phyloP scores from a whole-genome alignment of 129 eudicot species.

The Flaveria linearis region DNA sequence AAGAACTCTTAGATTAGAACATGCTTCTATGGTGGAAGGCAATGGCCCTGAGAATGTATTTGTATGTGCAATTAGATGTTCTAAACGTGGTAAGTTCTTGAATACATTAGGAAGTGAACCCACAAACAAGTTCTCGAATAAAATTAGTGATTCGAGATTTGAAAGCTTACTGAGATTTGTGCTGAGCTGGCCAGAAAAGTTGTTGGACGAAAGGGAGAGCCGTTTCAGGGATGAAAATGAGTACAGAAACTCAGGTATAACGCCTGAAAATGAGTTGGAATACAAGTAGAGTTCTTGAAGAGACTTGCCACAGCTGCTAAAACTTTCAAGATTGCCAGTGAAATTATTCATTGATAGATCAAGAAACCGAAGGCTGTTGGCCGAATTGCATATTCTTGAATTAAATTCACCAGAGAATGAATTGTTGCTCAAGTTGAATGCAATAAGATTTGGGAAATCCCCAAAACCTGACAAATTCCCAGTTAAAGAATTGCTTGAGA shows the following conservation, averaged over 20 bases:
- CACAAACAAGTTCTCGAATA: conserved; percentile 54
- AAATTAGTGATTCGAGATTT: conserved; percentile 49
- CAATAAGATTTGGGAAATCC: conserved; percentile 60
- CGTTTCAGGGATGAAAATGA: conserved; percentile 54
- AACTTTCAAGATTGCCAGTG: conserved; percentile 60
- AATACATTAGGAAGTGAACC: conserved; percentile 85
- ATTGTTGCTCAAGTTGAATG: conserved; percentile 73
- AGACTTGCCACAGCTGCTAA: conserved; percentile 53
- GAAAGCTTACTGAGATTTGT: conserved; percentile 70
- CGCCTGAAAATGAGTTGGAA: conserved; percentile 62
- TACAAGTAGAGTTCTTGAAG: conserved; percentile 61
- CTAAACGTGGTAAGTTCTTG: conserved; percentile 51
- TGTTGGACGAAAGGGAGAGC: conserved; percentile 65
- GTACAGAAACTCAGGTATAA: conserved; percentile 67
- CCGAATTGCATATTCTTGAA: conserved; percentile 48
- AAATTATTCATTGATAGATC: conserved; percentile 75
- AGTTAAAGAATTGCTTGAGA: conserved; percentile 69
- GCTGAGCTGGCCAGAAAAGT: conserved; percentile 74
- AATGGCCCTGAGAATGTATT: conserved; percentile 72
- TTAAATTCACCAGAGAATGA: conserved; percentile 54
- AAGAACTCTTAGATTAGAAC: conserved; percentile 56
- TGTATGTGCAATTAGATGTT: conserved; percentile 59
- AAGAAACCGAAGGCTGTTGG: conserved; percentile 52
- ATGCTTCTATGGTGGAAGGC: conserved; percentile 66
- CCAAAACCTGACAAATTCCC: conserved; percentile 58